Conservation (phyloP, 2,329 filamentous ascomycete genomes). For the Arachnomyces sp. region DNA sequence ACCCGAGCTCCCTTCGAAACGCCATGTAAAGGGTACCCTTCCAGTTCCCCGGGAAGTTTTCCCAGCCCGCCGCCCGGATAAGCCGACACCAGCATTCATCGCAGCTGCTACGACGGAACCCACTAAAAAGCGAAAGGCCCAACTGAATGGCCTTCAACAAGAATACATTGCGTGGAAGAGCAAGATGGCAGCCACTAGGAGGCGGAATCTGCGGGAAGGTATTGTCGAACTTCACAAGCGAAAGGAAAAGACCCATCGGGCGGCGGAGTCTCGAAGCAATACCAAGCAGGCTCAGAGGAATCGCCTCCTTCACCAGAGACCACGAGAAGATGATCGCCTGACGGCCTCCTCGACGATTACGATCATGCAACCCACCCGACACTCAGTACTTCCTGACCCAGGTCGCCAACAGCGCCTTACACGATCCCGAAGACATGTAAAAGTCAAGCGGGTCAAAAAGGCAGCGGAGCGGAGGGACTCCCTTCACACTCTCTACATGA, state of each 20-base stretch:
- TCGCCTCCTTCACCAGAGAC: slow-evolving; percentile 53
- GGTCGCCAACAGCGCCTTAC: slow-evolving; percentile 49
- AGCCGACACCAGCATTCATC: slow-evolving; percentile 57
- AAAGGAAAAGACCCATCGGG: slow-evolving; percentile 42
- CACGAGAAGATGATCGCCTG: slow-evolving; percentile 67
- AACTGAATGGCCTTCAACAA: slow-evolving; percentile 21
- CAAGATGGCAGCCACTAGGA: slow-evolving; percentile 63
- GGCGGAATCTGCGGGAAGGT: slow-evolving; percentile 64
- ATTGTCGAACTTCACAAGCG: slow-evolving; percentile 62
- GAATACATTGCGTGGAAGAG: slow-evolving; percentile 56
- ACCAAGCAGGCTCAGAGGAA: slow-evolving; percentile 45
- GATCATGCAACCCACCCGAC: slow-evolving; percentile 43
- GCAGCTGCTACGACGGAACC: slow-evolving; percentile 52
- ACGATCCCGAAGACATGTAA: slow-evolving; percentile 31
- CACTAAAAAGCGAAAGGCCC: slow-evolving; percentile 11
- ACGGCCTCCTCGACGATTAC: slow-evolving; percentile 61
- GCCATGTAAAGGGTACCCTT: slow-evolving; percentile 64
- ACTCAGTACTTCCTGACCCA: slow-evolving; percentile 54
- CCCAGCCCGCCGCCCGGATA: slow-evolving; percentile 51
- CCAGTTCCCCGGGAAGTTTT: slow-evolving; percentile 81
- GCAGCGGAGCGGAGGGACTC: slow-evolving; percentile 58
- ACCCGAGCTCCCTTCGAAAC: slow-evolving; percentile 47
- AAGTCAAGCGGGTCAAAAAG: slow-evolving; percentile 44
- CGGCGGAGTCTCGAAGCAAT: slow-evolving; percentile 35
- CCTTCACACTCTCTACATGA: slow-evolving; percentile 82